A percentile compares a stretch with the other conserved stretches of the same genome.
phyloP scores from a whole-genome alignment of 495 filamentous ascomycete species.

The Daldinia bambusicola region DNA sequence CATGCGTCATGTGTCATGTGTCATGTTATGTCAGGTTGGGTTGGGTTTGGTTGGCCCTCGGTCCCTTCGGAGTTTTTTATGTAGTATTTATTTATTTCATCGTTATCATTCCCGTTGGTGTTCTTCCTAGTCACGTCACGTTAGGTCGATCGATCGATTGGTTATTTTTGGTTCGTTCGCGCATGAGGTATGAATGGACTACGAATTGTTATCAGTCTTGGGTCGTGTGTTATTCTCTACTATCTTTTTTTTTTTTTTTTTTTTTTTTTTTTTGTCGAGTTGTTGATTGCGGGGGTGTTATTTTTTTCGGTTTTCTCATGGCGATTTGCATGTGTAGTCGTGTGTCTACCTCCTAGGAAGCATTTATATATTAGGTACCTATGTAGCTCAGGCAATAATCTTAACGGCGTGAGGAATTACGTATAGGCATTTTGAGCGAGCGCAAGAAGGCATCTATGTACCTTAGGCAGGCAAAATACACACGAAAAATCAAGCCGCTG shows the following conservation, averaged over 20 bases:
- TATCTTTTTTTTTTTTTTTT: background rate
- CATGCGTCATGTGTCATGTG: background rate
- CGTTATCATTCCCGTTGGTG: slow-evolving; percentile 5
- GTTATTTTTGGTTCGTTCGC: background rate
- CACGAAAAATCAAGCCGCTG: too few relatives aligned
- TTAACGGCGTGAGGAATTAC: background rate
- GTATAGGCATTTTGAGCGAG: background rate
- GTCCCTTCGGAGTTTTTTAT: background rate
- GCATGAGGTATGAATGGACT: slow-evolving; percentile 6
- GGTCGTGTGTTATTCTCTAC: background rate
- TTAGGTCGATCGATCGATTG: background rate
- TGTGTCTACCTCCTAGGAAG: background rate
- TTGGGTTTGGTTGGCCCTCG: background rate
- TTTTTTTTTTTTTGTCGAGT: background rate
- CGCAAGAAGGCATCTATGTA: too few relatives aligned
- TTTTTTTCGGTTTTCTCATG: background rate
- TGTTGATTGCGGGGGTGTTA: background rate
- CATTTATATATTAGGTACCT: background rate
- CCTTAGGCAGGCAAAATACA: too few relatives aligned
- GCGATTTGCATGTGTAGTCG: background rate
- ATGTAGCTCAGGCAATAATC: background rate
- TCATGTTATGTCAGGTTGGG: background rate
- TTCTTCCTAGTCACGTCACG: background rate
- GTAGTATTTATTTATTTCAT: too few relatives aligned
- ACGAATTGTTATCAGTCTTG: background rate